A percentile compares a stretch with the other conserved stretches of the same genome.
phyloP scores from a whole-genome alignment of 2,329 filamentous ascomycete species.

The Stagonosporopsis cucurbitacearum region DNA sequence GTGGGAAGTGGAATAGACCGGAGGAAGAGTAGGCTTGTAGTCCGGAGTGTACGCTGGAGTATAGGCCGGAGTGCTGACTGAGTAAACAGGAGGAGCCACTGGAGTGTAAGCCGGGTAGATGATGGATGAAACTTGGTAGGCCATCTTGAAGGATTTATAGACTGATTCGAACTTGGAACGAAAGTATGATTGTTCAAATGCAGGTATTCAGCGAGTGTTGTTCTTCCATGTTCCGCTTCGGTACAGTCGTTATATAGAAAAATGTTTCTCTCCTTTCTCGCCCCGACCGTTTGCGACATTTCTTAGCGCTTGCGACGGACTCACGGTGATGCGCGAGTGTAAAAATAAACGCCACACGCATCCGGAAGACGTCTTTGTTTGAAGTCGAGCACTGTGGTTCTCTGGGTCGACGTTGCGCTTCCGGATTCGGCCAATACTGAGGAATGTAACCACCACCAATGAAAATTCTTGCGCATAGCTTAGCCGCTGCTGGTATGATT shows the following conservation, averaged over 20 bases:
- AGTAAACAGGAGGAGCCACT: slow-evolving; percentile 6
- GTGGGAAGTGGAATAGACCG: background rate
- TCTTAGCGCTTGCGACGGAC: slow-evolving; percentile 4
- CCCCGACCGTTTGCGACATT: slow-evolving; percentile 15
- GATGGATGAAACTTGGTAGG: slow-evolving; percentile 17
- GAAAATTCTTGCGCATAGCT: slow-evolving; percentile 7
- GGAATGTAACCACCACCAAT: slow-evolving; percentile 16
- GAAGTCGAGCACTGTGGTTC: slow-evolving; percentile 11
- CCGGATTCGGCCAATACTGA: slow-evolving; percentile 15
- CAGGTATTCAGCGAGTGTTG: slow-evolving; percentile 16
- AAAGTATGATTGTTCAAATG: slow-evolving; percentile 10
- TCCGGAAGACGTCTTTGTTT: slow-evolving; percentile 16
- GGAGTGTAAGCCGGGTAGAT: slow-evolving; percentile 14
- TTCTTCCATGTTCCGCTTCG: slow-evolving; percentile 1
- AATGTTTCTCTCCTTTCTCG: slow-evolving; percentile 7
- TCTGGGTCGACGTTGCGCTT: slow-evolving; percentile 14
- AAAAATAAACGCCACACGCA: slow-evolving; percentile 16
- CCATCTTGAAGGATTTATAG: slow-evolving; percentile 15
- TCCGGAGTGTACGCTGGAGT: background rate
- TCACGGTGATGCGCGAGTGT: background rate
- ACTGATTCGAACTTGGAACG: slow-evolving; percentile 12
- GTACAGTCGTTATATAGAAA: slow-evolving; percentile 12
- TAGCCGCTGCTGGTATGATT: background rate
- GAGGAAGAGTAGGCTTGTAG: background rate
- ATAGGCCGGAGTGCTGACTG: background rate